These are phyloP conservation scores for Oenanthe javanica DNA, from an alignment of 140 eudicot species.

Conservation along the genomic window DNA sequence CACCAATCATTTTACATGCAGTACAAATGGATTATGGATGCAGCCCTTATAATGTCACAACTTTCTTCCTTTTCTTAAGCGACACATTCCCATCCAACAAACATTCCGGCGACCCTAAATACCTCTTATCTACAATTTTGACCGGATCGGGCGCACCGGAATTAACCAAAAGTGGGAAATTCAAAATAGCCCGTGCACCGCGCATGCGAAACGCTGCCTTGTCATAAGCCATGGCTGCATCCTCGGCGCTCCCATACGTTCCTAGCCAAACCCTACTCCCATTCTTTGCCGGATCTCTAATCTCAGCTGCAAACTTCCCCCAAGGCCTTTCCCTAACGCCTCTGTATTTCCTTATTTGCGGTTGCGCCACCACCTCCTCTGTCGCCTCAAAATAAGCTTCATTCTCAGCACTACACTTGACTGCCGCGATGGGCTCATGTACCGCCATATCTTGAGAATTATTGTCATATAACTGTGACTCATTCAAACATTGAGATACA, in stretches of 20 bases:
- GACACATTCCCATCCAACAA: constrained; percentile 50
- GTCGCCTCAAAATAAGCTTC: background rate
- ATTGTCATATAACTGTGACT: constrained; percentile 36
- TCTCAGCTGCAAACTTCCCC: constrained; percentile 15
- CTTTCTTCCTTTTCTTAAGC: constrained; percentile 37
- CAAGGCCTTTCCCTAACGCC: constrained; percentile 9
- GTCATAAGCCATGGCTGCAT: constrained; percentile 13
- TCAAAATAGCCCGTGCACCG: constrained; percentile 14
- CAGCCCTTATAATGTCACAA: background rate
- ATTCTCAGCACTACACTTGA: constrained; percentile 36
- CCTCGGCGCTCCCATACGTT: constrained; percentile 12
- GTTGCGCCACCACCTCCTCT: constrained; percentile 16
- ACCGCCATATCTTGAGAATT: constrained; percentile 53
- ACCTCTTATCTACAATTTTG: constrained; percentile 59
- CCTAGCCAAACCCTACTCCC: constrained; percentile 12
- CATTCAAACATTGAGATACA: too few relatives aligned
- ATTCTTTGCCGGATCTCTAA: constrained; percentile 10
- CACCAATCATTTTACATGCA: background rate
- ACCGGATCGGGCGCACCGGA: constrained; percentile 20
- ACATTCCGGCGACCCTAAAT: constrained; percentile 62
- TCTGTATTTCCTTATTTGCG: constrained; percentile 2
- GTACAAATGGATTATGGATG: background rate
- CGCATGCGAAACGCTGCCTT: constrained; percentile 10
- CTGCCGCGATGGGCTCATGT: constrained; percentile 5
- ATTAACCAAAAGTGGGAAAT: constrained; percentile 6